Evolutionary conservation across 306 rosid genomes (phyloP), one percentile per base, ranked within the genome.

Genomic region (Pterocarpus macrocarpus): DNA sequence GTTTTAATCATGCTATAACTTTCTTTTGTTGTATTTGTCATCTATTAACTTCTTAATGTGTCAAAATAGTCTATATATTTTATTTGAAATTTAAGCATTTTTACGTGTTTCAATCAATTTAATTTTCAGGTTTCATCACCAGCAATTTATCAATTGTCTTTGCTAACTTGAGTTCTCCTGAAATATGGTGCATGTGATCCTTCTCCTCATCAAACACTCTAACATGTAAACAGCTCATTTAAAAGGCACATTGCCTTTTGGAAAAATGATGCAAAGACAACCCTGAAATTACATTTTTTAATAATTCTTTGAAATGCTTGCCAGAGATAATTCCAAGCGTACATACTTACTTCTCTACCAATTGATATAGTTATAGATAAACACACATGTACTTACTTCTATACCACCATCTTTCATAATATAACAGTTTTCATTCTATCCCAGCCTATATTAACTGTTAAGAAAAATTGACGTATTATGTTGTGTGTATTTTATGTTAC

Each of bases 1-100:
- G 69, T 68, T 76, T 62, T 58, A 67, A 67, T 64, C 15, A 62
- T 43, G 62, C 15, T 80, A 50, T 85, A 64, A 80, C 28, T 45
- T 73, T 52, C 17, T 64, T 17, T 57, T 64, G 78, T 55, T 45
- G 39, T 50, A 68, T 30, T 73, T 65, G 16, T 61, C 76, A 61
- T 67, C 33, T 69, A 34, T 69, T 39, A 22, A 79, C 53, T 33
- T 59, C 38, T n/a, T 75, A 28, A 69, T 36, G 67, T 72, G 55
- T 68, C 70, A 65, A 50, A 64, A 15, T 12, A n/a, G 5, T 36
- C 17, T 47, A 9, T 41, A 77, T 63, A 52, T 49, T 85, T 56
- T 32, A 67, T 66, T 58, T 41, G 52, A 52, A 65, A 59, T 81
- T 66, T 39, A 82, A 36, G 49, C 8, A 5, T 61, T 65, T 63